phyloP scores from a whole-genome alignment of 495 filamentous ascomycete species.

The Daldinia vernicosa region DNA sequence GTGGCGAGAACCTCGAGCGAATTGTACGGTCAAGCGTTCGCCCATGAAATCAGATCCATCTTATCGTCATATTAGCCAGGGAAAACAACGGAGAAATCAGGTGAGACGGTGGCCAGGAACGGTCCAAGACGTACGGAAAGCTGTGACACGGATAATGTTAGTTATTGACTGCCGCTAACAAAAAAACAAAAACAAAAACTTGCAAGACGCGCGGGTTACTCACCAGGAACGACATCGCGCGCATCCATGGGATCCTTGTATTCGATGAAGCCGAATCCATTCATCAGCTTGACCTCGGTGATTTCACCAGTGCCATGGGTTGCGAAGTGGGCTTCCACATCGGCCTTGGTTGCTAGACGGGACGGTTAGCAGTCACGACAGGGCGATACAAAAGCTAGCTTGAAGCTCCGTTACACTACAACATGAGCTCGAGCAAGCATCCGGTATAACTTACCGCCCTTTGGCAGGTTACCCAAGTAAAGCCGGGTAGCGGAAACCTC shows the following conservation, averaged over 20 bases:
- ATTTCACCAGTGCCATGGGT: constrained; percentile 96
- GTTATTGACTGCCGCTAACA: constrained; percentile 25
- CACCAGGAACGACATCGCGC: constrained; percentile 96
- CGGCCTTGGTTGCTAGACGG: constrained; percentile 86
- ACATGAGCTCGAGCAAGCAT: constrained; percentile 42
- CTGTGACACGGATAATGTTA: constrained; percentile 52
- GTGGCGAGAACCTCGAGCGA: constrained; percentile 91
- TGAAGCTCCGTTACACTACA: constrained; percentile 26
- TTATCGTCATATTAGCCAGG: constrained; percentile 61
- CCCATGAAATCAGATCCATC: constrained; percentile 99
- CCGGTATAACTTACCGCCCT: constrained; percentile 78
- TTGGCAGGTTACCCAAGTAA: constrained; percentile 97
- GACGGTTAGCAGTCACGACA: constrained; percentile 36
- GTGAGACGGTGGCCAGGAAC: constrained; percentile 42
- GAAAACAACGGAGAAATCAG: constrained; percentile 40
- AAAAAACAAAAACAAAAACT: too few relatives aligned
- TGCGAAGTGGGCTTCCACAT: constrained; percentile 95
- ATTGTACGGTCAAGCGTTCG: constrained; percentile 95
- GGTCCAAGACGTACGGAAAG: constrained; percentile 63
- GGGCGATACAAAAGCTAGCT: constrained; percentile 27
- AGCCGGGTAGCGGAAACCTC: constrained; percentile 93
- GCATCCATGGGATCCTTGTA: constrained; percentile 98
- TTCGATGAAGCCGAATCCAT: constrained; percentile 98
- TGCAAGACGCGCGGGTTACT: constrained; percentile 41
- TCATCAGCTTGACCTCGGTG: constrained; percentile 99